These are phyloP conservation scores for Inga leiocalycina DNA, from an alignment of 306 rosid genomes.

Conservation along the genomic window DNA sequence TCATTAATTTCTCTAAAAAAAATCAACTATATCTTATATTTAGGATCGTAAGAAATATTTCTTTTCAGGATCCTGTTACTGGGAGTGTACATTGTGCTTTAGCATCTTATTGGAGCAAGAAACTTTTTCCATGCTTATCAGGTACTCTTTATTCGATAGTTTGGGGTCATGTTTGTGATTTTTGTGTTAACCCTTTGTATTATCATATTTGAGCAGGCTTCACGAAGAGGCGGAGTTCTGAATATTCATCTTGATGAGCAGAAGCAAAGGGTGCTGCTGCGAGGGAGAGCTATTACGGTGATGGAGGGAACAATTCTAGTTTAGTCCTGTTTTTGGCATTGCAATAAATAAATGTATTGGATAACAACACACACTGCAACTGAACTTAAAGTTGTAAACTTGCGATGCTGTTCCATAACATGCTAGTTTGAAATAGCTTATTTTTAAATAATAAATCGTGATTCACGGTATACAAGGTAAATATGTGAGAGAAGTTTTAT, in stretches of 20 bases:
- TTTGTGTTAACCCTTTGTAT: background rate
- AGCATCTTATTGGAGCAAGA: slow-evolving; percentile 70
- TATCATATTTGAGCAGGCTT: slow-evolving; percentile 57
- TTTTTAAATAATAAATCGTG: no score
- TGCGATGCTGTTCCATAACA: background rate
- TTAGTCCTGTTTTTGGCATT: slow-evolving; percentile 31
- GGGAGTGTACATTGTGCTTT: slow-evolving; percentile 78
- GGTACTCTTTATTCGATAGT: slow-evolving; percentile 39
- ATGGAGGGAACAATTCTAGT: slow-evolving; percentile 70
- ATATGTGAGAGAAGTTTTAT: no score
- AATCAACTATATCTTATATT: no score
- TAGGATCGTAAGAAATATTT: background rate
- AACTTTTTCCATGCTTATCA: slow-evolving; percentile 60
- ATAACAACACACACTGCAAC: background rate
- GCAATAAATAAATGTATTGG: background rate
- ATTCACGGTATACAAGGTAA: no score
- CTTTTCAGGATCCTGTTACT: slow-evolving; percentile 64
- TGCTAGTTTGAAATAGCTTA: no score
- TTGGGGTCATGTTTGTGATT: slow-evolving; percentile 17
- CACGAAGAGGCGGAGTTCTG: slow-evolving; percentile 71
- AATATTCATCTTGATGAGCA: slow-evolving; percentile 60
- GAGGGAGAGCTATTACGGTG: slow-evolving; percentile 69
- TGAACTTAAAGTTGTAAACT: background rate
- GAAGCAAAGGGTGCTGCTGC: slow-evolving; percentile 65
- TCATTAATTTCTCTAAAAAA: no score